Evolutionary conservation across 768 basidiomycete genomes (phyloP), one percentile per base, ranked within the genome.

Genomic region (Hirschioporus abietinus): DNA sequence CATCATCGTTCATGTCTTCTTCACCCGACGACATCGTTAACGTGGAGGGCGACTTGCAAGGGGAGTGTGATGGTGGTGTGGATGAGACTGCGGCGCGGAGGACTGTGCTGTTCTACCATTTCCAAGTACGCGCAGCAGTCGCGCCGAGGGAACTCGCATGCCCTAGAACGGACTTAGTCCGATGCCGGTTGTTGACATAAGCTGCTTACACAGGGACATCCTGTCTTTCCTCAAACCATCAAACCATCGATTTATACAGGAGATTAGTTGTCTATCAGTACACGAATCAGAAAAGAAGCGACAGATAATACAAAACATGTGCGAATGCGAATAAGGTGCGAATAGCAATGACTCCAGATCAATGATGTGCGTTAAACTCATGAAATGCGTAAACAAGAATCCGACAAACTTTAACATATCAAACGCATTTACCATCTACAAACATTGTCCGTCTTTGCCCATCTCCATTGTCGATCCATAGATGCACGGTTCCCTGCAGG

Each of bases 21-120:
- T 61, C 60, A 23, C 25, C 60, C 60, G 60, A 61, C 25, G 60
- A 61, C 60, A 61, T 61, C 20, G 60, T 25, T 61, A 2, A 18
- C n/a, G 25, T 3, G 12, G 15, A 61, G 60, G 60, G 6, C 1
- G 60, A 15, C 60, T 25, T n/a, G 25, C 58, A 9, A 26, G 30
- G 60, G 42, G 42, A 15, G 6, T 36, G 35, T 52, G 42, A 52
- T 52, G 42, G 42, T 52, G 42, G 42, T 5, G 42, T 52, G 42
- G 42, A 52, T 52, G 42, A 52, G 42, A 52, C 42, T 5, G 20
- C 42, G 42, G 30, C 30, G 42, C 42, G 42, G 42, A 15, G 42
- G 42, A 5, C 15, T 52, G 20, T 52, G 42, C 4, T 52, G 42
- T 52, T 20, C 42, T 15, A 52, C 15, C 42, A 52, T 52, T 52